Conservation (phyloP, 1,139 yeast genomes). For the Yamadazyma pseudoaaseri region DNA sequence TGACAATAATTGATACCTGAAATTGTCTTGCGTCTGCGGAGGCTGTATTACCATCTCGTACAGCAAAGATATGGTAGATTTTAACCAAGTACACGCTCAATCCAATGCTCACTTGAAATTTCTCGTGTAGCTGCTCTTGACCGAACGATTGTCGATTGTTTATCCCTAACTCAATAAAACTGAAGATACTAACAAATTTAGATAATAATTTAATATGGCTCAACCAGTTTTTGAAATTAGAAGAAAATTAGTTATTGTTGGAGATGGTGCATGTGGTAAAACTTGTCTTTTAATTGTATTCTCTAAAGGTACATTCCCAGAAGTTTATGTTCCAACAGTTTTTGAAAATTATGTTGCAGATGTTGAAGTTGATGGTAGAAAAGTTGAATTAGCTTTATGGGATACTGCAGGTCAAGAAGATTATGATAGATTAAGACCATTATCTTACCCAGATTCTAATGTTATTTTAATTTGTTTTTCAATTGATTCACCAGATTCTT, state of each 20-base stretch:
- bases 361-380: slow-evolving; percentile 91
- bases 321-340: slow-evolving; percentile 92
- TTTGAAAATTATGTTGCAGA: slow-evolving; percentile 94
- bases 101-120: no score
- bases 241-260: slow-evolving; percentile 80
- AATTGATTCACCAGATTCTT: slow-evolving; percentile 86
- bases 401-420: slow-evolving; percentile 99
- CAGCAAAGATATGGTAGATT: no score
- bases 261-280: slow-evolving; percentile 89
- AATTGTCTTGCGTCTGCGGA: no score
- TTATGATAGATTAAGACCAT: slow-evolving; percentile 91
- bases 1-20: no score
- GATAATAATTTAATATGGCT: neutral
- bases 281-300: slow-evolving; percentile 82
- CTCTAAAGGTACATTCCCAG: slow-evolving; percentile 95
- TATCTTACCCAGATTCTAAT: slow-evolving; percentile 90
- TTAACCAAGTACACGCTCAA: no score
- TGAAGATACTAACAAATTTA: neutral
- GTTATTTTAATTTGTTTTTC: slow-evolving; percentile 92
- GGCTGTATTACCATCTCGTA: no score
- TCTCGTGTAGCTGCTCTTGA: no score
- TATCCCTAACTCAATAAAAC: no score
- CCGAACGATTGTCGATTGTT: no score
- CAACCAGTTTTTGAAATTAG: slow-evolving; percentile 61
- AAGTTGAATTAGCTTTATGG: slow-evolving; percentile 93